Conservation (phyloP, 768 basidiomycete genomes). For the Leccinum disarticulatum region DNA sequence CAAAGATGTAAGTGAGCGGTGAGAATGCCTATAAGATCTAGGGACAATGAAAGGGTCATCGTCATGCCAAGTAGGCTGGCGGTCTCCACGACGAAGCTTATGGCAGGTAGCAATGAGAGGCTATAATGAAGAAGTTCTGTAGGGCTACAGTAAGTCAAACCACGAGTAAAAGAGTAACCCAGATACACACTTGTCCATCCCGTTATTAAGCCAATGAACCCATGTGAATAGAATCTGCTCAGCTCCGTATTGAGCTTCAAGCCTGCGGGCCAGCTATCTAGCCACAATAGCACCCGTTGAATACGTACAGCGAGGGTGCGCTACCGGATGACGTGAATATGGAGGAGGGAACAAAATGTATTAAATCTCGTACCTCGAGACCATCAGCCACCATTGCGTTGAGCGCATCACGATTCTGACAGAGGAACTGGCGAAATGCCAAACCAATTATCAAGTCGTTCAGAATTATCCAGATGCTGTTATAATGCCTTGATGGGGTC, state of each 20-base stretch:
- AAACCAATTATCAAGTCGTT: conserved; percentile 89
- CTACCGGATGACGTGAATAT: conserved; percentile 12
- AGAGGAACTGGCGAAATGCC: conserved; percentile 67
- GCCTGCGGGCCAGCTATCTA: conserved; percentile 95
- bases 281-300: conserved; percentile 65
- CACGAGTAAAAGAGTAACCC: neutral
- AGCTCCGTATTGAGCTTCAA: conserved; percentile 95
- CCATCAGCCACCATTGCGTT: conserved; percentile 36
- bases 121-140: conserved; percentile 24
- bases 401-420: conserved; percentile 58
- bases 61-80: conserved; percentile 53
- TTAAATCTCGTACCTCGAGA: conserved; percentile 40
- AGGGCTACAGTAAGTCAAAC: conserved; percentile 5
- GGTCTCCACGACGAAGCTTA: conserved; percentile 36
- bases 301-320: conserved; percentile 35
- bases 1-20: conserved; percentile 73
- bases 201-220: conserved; percentile 62
- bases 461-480: conserved; percentile 84
- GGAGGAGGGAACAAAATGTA: neutral
- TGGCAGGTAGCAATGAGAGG: conserved; percentile 21
- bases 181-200: conserved; percentile 68
- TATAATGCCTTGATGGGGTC: conserved; percentile 68
- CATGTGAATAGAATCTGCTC: conserved; percentile 78
- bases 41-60: conserved; percentile 59
- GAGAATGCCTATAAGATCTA: conserved; percentile 64